Evolutionary conservation across 2,329 filamentous ascomycete species (phyloP).

Genomic region (Penicillium glabrum): DNA sequence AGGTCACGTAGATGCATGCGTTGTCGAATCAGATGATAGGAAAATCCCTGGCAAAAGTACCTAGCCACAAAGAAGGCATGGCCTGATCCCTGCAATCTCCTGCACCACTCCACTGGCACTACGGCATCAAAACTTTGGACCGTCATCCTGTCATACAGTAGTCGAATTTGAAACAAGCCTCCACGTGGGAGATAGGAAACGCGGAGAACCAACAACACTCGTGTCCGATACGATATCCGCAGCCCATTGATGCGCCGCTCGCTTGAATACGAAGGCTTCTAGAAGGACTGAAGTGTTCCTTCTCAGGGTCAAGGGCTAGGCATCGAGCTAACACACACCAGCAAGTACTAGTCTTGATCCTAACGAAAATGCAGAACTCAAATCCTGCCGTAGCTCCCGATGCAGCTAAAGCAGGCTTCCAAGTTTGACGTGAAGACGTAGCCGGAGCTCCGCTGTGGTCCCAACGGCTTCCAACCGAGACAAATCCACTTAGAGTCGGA

Average conservation of each 20-base stretch:
- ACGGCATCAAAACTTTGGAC: not conserved
- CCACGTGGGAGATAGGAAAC: constrained; percentile 3
- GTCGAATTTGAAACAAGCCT: constrained; percentile 13
- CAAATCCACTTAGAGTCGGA: constrained; percentile 10
- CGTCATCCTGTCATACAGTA: not conserved
- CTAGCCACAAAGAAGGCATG: constrained; percentile 10
- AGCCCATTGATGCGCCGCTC: not conserved
- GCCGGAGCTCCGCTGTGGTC: constrained; percentile 15
- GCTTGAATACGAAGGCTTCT: not conserved
- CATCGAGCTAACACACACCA: not conserved
- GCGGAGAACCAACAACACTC: not conserved
- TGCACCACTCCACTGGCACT: constrained; percentile 2
- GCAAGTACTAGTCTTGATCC: not conserved
- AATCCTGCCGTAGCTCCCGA: not conserved
- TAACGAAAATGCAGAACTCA: not conserved
- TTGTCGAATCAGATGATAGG: constrained; percentile 17
- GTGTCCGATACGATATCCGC: not conserved
- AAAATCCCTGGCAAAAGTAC: not conserved
- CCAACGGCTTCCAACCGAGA: constrained; percentile 15
- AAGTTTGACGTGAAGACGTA: not conserved
- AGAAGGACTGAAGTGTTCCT: too few species aligned
- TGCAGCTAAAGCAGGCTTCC: not conserved
- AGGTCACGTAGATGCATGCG: not conserved
- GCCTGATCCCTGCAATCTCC: constrained; percentile 20
- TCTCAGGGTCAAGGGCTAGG: not conserved